Conservation (phyloP, 1,139 yeast genomes). For the Hemisphaericaspora lyxosophila region DNA sequence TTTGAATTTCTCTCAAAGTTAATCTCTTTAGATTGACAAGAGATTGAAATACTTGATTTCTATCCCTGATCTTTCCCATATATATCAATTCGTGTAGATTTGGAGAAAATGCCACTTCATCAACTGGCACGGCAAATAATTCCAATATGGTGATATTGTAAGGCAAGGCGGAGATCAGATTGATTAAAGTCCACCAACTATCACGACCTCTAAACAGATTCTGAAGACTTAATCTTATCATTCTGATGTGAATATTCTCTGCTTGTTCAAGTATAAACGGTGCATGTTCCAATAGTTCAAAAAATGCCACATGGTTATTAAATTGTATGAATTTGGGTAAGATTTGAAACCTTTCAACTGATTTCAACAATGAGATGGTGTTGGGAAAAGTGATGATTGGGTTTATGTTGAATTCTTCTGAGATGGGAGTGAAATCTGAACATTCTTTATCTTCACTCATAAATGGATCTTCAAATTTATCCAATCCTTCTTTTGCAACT, state of each 20-base stretch:
- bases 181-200: conserved; percentile 6
- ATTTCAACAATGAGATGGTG: conserved; percentile 3
- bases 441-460: not conserved
- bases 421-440: conserved; percentile 4
- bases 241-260: not conserved
- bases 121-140: conserved; percentile 4
- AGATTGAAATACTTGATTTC: conserved; percentile 1
- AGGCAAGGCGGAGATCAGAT: conserved; percentile 3
- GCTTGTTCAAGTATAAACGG: conserved; percentile 5
- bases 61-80: conserved; percentile 4
- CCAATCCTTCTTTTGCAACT: conserved; percentile 1
- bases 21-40: conserved; percentile 2
- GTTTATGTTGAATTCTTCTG: conserved; percentile 1
- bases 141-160: conserved; percentile 6
- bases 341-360: conserved; percentile 1
- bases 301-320: conserved; percentile 1
- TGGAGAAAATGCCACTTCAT: conserved; percentile 1
- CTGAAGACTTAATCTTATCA: not conserved
- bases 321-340: conserved; percentile 3
- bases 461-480: conserved; percentile 4
- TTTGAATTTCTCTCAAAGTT: conserved; percentile 2
- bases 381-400: conserved; percentile 2
- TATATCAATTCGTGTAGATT: conserved; percentile 3
- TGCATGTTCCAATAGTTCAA: conserved; percentile 1
- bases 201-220: not conserved